Evolutionary conservation across 208 protist genomes (phyloP).

Genomic region (Acanthamoeba divionensis): DNA sequence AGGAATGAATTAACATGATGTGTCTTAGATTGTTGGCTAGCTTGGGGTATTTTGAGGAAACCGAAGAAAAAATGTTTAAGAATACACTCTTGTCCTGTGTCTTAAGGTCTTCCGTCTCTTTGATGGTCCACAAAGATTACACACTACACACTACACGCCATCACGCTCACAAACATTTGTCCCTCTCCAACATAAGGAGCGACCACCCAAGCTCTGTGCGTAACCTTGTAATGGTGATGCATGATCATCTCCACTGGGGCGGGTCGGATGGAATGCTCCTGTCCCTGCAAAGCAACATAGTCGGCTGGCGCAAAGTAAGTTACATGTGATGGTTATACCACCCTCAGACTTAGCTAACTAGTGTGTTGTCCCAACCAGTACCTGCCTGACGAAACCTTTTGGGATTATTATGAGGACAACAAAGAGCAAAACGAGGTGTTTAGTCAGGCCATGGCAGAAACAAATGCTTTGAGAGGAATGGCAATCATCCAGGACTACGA

Average conservation of each 20-base stretch:
- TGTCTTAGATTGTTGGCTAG: not conserved
- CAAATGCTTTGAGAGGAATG: not conserved
- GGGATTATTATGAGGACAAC: conserved; percentile 40
- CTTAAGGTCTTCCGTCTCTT: not conserved
- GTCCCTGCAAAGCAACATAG: not conserved
- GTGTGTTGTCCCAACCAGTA: not conserved
- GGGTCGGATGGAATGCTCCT: conserved; percentile 17
- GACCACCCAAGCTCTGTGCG: not conserved
- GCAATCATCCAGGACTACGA: conserved; percentile 18
- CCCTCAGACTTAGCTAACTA: not conserved
- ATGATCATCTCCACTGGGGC: conserved; percentile 29
- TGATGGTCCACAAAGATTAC: not conserved
- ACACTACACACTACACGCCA: not conserved
- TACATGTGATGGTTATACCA: not conserved
- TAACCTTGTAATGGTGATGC: not conserved
- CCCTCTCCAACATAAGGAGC: not conserved
- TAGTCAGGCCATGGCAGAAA: conserved; percentile 34
- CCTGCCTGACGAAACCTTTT: not conserved
- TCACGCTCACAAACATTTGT: not conserved
- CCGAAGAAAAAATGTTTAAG: not conserved
- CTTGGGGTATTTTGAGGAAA: not conserved
- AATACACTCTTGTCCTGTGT: conserved; percentile 1
- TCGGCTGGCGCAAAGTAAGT: not conserved
- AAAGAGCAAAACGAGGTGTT: not conserved
- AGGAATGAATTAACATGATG: not conserved